phyloP scores from a whole-genome alignment of 371 early-diverging fungal species.

The Mortierella sp. region DNA sequence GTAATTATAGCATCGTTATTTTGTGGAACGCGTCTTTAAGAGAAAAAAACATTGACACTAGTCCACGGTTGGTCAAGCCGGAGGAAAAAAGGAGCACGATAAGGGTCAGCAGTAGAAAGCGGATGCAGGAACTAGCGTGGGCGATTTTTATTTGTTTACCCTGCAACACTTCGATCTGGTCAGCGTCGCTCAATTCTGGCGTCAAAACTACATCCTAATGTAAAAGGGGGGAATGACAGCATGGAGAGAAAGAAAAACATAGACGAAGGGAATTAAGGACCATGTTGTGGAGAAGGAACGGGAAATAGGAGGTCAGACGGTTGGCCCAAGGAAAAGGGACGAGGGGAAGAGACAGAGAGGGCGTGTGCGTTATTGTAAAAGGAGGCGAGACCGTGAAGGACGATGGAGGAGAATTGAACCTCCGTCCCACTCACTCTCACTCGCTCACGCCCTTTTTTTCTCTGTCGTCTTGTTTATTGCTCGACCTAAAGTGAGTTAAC shows the following conservation, averaged over 20 bases:
- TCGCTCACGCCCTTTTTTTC: background rate
- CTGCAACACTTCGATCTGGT: background rate
- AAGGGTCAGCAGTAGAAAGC: background rate
- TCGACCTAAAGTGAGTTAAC: background rate
- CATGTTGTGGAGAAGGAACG: slow-evolving; percentile 12
- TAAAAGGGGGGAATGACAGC: background rate
- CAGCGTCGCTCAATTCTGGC: background rate
- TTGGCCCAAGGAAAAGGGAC: background rate
- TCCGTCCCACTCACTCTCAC: background rate
- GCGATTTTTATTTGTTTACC: background rate
- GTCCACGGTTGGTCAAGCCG: background rate
- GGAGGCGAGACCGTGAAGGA: background rate
- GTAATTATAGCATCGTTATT: background rate
- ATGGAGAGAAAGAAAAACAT: background rate
- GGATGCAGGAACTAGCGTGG: slow-evolving; percentile 4
- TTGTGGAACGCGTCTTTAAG: slow-evolving; percentile 4
- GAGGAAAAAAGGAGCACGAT: background rate
- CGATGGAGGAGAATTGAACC: background rate
- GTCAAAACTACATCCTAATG: background rate
- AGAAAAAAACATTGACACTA: background rate
- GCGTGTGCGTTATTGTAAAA: slow-evolving; percentile 7
- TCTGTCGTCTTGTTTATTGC: background rate
- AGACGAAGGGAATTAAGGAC: background rate
- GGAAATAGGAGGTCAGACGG: background rate
- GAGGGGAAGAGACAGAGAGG: background rate